Base-by-base conservation (phyloP, 768 basidiomycete genomes). In the Serendipita sp. region DNA sequence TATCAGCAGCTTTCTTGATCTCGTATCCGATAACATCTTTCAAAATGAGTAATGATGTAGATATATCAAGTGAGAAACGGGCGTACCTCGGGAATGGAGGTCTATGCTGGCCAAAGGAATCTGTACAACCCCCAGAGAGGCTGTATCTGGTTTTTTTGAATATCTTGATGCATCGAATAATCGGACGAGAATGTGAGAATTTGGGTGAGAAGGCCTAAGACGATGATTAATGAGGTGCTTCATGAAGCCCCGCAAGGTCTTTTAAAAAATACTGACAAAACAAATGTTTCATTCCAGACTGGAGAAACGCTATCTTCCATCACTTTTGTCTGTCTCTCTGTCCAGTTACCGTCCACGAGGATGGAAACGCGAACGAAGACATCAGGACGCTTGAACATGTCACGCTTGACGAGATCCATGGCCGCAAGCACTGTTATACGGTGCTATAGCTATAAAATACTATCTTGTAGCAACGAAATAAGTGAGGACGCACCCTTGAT, bases 151-250 rank as follows among this genome's bases (percentile, higher is more conserved):
- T 60, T 30, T 28, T 60, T 30, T 32, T 8, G 56, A 60, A 38
- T 34, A 60, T 60, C n/a, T 60, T n/a, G 56, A 38, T 11, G 56
- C 56, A 32, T 60, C 56, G 56, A 60, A 60, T 60, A 60, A 34
- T 60, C 37, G 56, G 18, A 60, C 18, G 28, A n/a, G 16, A 37
- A 60, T 60, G 56, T n/a, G 24, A n/a, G 28, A 28, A n/a, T 24
- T 60, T n/a, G 56, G 56, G 37, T 37, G n/a, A 8, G 48, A 18
- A 8, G 48, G n/a, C 8, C 48, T 51, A 51, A 51, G n/a, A 32
- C 30, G 48, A 32, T 51, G 48, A 51, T 5, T 51, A 18, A 18
- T 51, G 5, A 51, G 48, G 5, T 8, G 5, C 48, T 18, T 51
- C 30, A 5, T 7, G n/a, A 5, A 51, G 48, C 28, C 10, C 16